Evolutionary conservation across 2,329 filamentous ascomycete genomes (phyloP).

Genomic region (Diaporthe nobilis): DNA sequence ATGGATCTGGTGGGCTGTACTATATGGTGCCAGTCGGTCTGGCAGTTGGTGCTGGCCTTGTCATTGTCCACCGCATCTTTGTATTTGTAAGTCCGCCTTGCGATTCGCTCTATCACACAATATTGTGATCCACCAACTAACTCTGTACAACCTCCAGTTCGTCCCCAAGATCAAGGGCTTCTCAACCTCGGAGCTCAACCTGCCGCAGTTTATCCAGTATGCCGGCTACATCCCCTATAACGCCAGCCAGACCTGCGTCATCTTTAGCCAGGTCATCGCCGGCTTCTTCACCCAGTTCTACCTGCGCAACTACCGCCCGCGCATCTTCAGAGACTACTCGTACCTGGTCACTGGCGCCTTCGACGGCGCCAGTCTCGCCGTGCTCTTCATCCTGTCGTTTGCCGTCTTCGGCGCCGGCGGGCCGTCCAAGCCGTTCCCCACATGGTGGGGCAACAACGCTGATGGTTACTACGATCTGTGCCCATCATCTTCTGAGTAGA

Average conservation of each 20-base stretch:
- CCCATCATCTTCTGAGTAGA: constrained; percentile 52
- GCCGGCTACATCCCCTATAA: constrained; percentile 70
- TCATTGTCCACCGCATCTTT: constrained; percentile 60
- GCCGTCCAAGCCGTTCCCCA: constrained; percentile 59
- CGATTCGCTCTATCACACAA: too few relatives aligned
- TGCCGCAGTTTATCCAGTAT: constrained; percentile 68
- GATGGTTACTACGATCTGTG: constrained; percentile 65
- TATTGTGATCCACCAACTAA: constrained; percentile 15
- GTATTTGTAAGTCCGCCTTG: constrained; percentile 52
- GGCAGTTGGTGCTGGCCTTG: constrained; percentile 60
- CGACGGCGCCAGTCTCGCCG: constrained; percentile 64
- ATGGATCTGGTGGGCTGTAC: constrained; percentile 60
- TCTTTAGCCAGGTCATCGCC: constrained; percentile 60
- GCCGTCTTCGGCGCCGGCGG: constrained; percentile 68
- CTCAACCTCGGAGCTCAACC: constrained; percentile 60
- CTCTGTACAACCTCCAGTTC: constrained; percentile 52
- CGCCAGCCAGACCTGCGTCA: constrained; percentile 67
- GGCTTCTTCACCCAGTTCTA: constrained; percentile 67
- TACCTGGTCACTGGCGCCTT: constrained; percentile 68
- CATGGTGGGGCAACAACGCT: constrained; percentile 68
- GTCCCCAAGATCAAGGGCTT: constrained; percentile 61
- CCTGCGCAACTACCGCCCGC: constrained; percentile 65
- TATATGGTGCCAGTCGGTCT: constrained; percentile 65
- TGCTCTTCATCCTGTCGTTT: constrained; percentile 68
- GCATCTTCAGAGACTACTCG: constrained; percentile 67